Conservation (phyloP, 371 early-diverging fungal species). For the Mucor velutinosus region DNA sequence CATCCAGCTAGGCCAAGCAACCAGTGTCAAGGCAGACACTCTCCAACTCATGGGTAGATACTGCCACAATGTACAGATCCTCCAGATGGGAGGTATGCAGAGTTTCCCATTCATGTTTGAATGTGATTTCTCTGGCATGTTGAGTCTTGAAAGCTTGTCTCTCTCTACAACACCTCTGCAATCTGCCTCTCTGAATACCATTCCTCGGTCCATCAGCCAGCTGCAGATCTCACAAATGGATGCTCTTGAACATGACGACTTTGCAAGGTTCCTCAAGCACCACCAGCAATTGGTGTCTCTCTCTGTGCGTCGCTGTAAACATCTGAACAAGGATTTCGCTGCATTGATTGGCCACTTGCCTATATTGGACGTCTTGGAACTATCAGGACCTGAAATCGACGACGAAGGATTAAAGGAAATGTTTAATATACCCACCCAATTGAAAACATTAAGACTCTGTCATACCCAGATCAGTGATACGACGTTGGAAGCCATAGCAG, state of each 20-base stretch:
- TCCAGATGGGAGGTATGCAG: constrained; percentile 19
- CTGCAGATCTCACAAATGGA: constrained; percentile 18
- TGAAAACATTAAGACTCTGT: constrained; percentile 13
- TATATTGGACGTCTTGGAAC: constrained; percentile 7
- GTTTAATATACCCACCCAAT: constrained; percentile 7
- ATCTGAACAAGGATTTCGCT: constrained; percentile 7
- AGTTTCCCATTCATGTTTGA: constrained; percentile 29
- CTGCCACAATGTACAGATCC: constrained; percentile 11
- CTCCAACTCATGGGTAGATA: constrained; percentile 14
- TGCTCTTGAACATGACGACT: constrained; percentile 8
- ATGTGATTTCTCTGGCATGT: constrained; percentile 25
- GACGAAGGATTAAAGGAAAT: constrained; percentile 8
- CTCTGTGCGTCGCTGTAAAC: constrained; percentile 14
- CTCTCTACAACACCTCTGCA: constrained; percentile 20
- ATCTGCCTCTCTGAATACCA: constrained; percentile 7
- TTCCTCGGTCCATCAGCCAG: constrained; percentile 12
- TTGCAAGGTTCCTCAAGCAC: not conserved
- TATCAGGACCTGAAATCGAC: constrained; percentile 14
- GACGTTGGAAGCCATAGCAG: constrained; percentile 10
- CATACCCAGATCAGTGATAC: constrained; percentile 21
- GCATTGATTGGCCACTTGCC: constrained; percentile 9
- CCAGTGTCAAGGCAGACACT: constrained; percentile 22
- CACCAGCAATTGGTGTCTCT: constrained; percentile 5
- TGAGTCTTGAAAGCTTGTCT: not conserved
- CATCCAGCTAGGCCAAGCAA: constrained; percentile 14